These are phyloP conservation scores for Mitragyna speciosa DNA, from an alignment of 257 asterid genomes.

Conservation along the genomic window DNA sequence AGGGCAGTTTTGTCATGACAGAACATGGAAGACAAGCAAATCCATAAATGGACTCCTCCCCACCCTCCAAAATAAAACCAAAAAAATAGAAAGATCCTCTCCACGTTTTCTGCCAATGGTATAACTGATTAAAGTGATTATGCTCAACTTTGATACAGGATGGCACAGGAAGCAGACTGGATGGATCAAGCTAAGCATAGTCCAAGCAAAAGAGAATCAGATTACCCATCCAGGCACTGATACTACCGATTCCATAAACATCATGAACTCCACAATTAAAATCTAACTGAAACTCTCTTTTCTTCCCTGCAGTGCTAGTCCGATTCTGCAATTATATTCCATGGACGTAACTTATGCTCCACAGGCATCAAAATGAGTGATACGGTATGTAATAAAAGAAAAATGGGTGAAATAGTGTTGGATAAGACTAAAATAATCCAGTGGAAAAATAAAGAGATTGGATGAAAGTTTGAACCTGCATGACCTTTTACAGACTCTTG, in stretches of 20 bases:
- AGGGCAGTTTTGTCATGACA: neutral
- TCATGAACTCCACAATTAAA: neutral
- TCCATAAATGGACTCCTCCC: no score
- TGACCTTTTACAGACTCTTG: neutral
- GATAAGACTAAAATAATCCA: neutral
- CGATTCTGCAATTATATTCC: neutral
- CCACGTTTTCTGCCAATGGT: neutral
- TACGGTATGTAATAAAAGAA: neutral
- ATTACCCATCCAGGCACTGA: slow-evolving; percentile 3
- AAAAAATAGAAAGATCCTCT: neutral
- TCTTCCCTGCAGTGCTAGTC: neutral
- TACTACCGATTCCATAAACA: neutral
- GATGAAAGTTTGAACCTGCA: neutral
- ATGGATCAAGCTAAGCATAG: neutral
- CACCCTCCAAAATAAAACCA: neutral
- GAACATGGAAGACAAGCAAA: neutral
- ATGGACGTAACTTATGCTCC: neutral
- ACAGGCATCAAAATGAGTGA: neutral
- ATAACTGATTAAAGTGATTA: no score
- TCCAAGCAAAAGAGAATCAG: neutral
- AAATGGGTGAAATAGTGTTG: neutral
- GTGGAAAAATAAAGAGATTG: neutral
- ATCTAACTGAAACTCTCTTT: neutral
- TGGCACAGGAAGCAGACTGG: neutral
- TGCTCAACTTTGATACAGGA: slow-evolving; percentile 3